Conservation (phyloP, 1,284 basidiomycete genomes). For the Gomphus bonarii region DNA sequence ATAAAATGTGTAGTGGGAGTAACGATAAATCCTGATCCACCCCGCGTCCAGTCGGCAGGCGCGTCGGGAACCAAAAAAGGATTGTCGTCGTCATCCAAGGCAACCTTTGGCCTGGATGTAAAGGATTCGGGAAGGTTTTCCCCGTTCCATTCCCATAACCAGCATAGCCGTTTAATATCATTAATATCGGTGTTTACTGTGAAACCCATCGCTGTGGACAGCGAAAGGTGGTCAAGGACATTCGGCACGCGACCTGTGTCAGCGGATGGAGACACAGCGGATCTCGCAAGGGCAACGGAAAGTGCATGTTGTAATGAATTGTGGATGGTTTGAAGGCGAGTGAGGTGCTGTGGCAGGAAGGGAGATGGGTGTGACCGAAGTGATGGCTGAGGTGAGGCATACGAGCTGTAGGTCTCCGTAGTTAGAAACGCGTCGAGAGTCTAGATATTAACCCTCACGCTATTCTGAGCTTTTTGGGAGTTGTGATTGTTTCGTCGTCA, state of each 20-base stretch:
- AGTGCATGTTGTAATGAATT: constrained; percentile 66
- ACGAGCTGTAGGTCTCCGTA: not conserved
- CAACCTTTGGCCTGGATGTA: constrained; percentile 8
- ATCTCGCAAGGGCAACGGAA: constrained; percentile 73
- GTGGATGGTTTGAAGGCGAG: constrained; percentile 51
- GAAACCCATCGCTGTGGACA: constrained; percentile 59
- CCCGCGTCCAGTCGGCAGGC: constrained; percentile 61
- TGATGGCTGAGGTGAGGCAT: not conserved
- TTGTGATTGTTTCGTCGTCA: constrained; percentile 43
- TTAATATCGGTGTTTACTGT: constrained; percentile 50
- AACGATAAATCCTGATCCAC: constrained; percentile 66
- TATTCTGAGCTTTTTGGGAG: constrained; percentile 54
- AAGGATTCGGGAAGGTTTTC: not conserved
- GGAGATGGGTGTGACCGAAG: constrained; percentile 15
- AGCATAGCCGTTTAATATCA: constrained; percentile 65
- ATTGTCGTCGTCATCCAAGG: constrained; percentile 48
- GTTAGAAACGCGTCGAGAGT: not conserved
- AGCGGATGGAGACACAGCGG: constrained; percentile 61
- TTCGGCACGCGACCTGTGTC: constrained; percentile 66
- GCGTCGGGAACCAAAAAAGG: constrained; percentile 45
- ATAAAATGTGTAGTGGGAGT: constrained; percentile 60
- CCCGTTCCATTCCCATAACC: constrained; percentile 81
- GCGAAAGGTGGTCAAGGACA: constrained; percentile 65
- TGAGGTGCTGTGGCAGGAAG: constrained; percentile 46
- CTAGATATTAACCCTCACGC: not conserved